These are phyloP conservation scores for Lecanicillium sp. DNA, from an alignment of 2,329 filamentous ascomycete genomes.

Conservation along the genomic window DNA sequence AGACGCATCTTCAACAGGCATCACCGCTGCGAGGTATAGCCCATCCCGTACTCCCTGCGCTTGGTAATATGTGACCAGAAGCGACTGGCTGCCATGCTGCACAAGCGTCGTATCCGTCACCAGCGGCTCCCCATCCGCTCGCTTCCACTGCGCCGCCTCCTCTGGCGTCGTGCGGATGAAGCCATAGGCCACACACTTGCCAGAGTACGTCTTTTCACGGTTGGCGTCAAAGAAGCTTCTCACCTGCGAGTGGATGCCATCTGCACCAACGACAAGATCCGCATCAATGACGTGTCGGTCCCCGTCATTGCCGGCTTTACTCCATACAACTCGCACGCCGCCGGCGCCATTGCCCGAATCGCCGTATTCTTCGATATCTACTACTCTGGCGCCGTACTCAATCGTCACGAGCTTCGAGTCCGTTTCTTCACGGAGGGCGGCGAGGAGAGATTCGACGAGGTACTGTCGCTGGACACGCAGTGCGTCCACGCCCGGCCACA, in stretches of 20 bases:
- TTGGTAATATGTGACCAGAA: slow-evolving; percentile 15
- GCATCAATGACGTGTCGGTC: slow-evolving; percentile 12
- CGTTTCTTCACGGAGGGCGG: slow-evolving; percentile 4
- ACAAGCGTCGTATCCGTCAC: slow-evolving; percentile 16
- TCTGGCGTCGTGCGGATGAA: slow-evolving; percentile 9
- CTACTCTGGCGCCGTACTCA: slow-evolving; percentile 12
- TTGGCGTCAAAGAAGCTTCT: slow-evolving; percentile 20
- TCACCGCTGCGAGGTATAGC: slow-evolving; percentile 15
- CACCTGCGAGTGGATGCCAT: slow-evolving; percentile 30
- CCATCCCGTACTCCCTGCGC: slow-evolving; percentile 6
- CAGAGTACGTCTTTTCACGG: slow-evolving; percentile 23
- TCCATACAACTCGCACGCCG: slow-evolving; percentile 1
- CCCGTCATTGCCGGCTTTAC: no score
- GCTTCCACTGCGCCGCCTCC: slow-evolving; percentile 5
- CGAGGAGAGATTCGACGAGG: slow-evolving; percentile 17
- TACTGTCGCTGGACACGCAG: slow-evolving; percentile 19
- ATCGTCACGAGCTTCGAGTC: slow-evolving; percentile 12
- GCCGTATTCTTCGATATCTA: slow-evolving; percentile 10
- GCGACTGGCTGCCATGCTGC: slow-evolving; percentile 12
- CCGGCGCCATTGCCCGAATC: slow-evolving; percentile 2
- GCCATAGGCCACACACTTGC: slow-evolving; percentile 18
- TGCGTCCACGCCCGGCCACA: slow-evolving; percentile 17
- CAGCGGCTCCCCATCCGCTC: slow-evolving; percentile 12
- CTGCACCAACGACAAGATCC: slow-evolving; percentile 26
- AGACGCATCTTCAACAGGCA: slow-evolving; percentile 12